These are phyloP conservation scores for Boechera retrofracta DNA, from an alignment of 345 rosid species.

Conservation along the genomic window DNA sequence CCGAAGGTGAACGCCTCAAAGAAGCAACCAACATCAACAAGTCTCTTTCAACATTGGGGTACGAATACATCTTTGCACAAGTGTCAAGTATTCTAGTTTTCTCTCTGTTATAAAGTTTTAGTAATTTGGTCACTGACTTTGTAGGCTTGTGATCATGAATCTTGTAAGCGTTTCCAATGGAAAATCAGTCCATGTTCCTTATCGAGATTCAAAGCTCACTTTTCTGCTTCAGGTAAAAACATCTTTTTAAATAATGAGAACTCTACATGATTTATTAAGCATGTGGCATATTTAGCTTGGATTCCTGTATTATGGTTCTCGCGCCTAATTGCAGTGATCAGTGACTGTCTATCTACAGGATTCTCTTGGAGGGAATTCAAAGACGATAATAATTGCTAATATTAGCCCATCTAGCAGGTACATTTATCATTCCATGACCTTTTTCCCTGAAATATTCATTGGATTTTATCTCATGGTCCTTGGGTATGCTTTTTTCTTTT, in stretches of 20 bases:
- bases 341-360: constrained; percentile 57
- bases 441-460: constrained; percentile 3
- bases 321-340: constrained; percentile 8
- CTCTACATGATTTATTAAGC: neutral
- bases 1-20: constrained; percentile 99
- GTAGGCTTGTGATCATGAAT: constrained; percentile 98
- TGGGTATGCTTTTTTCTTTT: neutral
- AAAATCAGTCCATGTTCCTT: constrained; percentile 95
- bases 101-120: constrained; percentile 16
- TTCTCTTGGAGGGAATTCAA: constrained; percentile 97
- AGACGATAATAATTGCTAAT: constrained; percentile 95
- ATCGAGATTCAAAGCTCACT: constrained; percentile 97
- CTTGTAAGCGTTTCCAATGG: constrained; percentile 95
- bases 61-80: constrained; percentile 28
- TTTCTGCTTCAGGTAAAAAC: constrained; percentile 89
- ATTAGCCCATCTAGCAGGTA: constrained; percentile 93
- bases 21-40: constrained; percentile 99
- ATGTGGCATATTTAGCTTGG: neutral
- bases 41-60: constrained; percentile 99
- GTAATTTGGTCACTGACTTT: constrained; percentile 33
- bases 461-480: constrained; percentile 32
- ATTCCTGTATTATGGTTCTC: constrained; percentile 10
- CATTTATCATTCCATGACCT: constrained; percentile 30
- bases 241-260: neutral
- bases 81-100: constrained; percentile 9